phyloP scores from a whole-genome alignment of 2,329 filamentous ascomycete genomes.

The Aspergillus udagawae region DNA sequence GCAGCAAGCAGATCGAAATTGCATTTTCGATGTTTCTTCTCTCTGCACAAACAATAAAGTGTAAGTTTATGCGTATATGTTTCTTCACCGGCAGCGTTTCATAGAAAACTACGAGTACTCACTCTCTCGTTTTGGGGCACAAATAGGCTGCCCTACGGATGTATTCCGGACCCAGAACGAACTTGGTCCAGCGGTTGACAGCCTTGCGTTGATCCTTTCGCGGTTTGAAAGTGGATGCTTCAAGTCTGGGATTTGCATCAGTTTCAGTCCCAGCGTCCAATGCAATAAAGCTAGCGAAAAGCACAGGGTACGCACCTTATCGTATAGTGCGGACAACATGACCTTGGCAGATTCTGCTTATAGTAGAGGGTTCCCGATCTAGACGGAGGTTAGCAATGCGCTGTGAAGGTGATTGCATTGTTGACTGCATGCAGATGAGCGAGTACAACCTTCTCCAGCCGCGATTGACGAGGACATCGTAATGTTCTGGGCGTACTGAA shows the following conservation, averaged over 20 bases:
- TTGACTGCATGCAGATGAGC: not conserved
- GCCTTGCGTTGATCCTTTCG: slow-evolving; percentile 45
- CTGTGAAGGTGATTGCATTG: not conserved
- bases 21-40: slow-evolving; percentile 41
- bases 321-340: slow-evolving; percentile 83
- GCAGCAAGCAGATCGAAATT: slow-evolving; percentile 41
- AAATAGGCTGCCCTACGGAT: slow-evolving; percentile 43
- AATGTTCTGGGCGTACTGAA: slow-evolving; percentile 43
- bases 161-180: slow-evolving; percentile 46
- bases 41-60: slow-evolving; percentile 24
- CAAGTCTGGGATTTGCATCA: slow-evolving; percentile 28
- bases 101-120: slow-evolving; percentile 14
- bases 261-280: slow-evolving; percentile 4
- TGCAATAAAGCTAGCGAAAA: not conserved
- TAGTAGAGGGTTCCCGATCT: slow-evolving; percentile 49
- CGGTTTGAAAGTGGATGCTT: slow-evolving; percentile 41
- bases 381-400: slow-evolving; percentile 7
- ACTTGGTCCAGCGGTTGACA: slow-evolving; percentile 47
- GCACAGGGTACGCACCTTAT: slow-evolving; percentile 33
- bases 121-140: slow-evolving; percentile 44
- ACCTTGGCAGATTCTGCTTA: slow-evolving; percentile 59
- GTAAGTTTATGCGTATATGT: not conserved
- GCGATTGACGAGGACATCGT: slow-evolving; percentile 45
- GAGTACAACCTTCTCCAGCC: slow-evolving; percentile 45
- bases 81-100: not conserved